Evolutionary conservation across 139 green algal species (phyloP), one percentile per base, ranked within the genome.

Genomic region (Chlamydomonas sphaeroides): DNA sequence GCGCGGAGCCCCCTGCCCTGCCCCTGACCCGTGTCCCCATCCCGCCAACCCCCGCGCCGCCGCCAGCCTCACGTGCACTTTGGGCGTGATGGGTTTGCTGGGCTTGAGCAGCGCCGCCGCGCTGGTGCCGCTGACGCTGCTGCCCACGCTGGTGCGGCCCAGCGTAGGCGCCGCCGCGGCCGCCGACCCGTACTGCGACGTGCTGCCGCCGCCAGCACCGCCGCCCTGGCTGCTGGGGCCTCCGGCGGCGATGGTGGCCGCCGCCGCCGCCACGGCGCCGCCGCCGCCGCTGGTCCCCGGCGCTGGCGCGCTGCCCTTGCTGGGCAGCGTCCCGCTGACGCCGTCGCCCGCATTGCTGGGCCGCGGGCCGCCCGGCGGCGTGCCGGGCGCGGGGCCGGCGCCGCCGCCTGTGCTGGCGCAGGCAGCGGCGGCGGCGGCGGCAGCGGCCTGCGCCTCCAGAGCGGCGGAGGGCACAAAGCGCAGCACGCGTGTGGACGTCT

Each of bases 381-480:
- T 68, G 62, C 25, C 17, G 32, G 32, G 32, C n/a, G 62, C 32
- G 32, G 62, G n/a, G n/a, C 32, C 62, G n/a, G n/a, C 62, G 15
- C n/a, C 10, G 15, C 51, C 39, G 73, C 28, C 36, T 5, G n/a
- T 18, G 14, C 56, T 11, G 61, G n/a, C 32, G 49, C 10, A 32
- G 49, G 71, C 38, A 25, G 41, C 56, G 53, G 71, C 35, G 15
- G 28, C 26, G 53, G 25, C 71, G 15, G 53, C 71, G 20, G 75
- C 75, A 17, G 33, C 42, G 33, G 53, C 61, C 45, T 68, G 61
- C 61, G 61, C 42, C 20, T 82, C 75, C 61, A 82, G 42, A 2
- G 61, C 59, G 75, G 75, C 41, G 21, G 61, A 28, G 75, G 75
- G 75, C 33, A 73, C n/a, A 61, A 82, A 82, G 75, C 75, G 75